Evolutionary conservation across 768 basidiomycete species (phyloP).

Genomic region (Royoungia palumana): DNA sequence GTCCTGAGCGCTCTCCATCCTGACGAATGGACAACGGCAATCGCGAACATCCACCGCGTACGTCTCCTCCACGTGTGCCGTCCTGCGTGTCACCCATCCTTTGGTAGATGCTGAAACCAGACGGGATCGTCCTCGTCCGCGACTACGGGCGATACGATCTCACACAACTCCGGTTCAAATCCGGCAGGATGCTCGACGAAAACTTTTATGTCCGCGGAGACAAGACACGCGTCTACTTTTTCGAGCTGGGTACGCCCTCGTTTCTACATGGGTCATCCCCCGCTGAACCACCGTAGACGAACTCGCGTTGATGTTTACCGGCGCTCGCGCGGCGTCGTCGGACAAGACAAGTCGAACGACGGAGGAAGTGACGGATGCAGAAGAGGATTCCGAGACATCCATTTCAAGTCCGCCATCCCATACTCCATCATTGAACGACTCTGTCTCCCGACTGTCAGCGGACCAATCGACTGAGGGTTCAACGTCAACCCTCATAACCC

Average conservation of each 20-base stretch:
- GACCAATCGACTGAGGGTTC: neutral
- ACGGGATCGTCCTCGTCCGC: constrained; percentile 77
- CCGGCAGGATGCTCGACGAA: constrained; percentile 80
- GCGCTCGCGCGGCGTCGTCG: constrained; percentile 40
- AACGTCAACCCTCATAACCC: neutral
- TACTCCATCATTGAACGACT: constrained; percentile 7
- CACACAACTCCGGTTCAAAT: constrained; percentile 91
- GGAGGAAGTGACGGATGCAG: constrained; percentile 37
- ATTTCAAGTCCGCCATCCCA: constrained; percentile 1
- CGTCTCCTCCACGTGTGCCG: constrained; percentile 8
- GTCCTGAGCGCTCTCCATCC: constrained; percentile 94
- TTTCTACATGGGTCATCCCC: no score
- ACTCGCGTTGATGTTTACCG: constrained; percentile 76
- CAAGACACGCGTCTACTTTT: constrained; percentile 97
- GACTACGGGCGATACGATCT: constrained; percentile 97
- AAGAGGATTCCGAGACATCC: constrained; percentile 12
- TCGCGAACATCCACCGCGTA: constrained; percentile 77
- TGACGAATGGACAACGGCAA: constrained; percentile 81
- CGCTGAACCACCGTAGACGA: constrained; percentile 50
- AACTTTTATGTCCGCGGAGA: constrained; percentile 97
- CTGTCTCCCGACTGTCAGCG: neutral
- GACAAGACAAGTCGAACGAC: constrained; percentile 29
- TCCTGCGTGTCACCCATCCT: neutral
- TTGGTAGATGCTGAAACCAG: constrained; percentile 82
- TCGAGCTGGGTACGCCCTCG: constrained; percentile 64